Conservation (phyloP, 2,329 filamentous ascomycete species). For the Epichloe elymi region DNA sequence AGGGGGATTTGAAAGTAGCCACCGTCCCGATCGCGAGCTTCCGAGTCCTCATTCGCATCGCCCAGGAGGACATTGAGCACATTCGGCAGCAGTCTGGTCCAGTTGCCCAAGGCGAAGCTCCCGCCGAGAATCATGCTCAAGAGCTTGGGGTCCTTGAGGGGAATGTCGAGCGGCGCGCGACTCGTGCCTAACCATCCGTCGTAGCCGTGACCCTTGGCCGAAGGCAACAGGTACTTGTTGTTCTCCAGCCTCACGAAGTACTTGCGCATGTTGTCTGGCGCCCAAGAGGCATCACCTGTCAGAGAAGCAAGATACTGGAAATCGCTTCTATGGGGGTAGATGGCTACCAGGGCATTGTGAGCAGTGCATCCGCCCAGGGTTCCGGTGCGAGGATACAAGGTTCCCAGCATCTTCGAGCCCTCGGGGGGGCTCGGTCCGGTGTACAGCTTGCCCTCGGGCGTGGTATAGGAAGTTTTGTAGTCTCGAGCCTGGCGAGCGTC, state of each 20-base stretch:
- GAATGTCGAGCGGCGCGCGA: constrained; percentile 35
- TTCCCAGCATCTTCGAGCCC: constrained; percentile 27
- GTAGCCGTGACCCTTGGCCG: constrained; percentile 38
- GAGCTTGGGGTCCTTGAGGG: constrained; percentile 38
- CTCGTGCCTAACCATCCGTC: constrained; percentile 43
- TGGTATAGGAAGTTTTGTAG: constrained; percentile 45
- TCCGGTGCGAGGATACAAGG: constrained; percentile 33
- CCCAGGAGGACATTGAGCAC: constrained; percentile 26
- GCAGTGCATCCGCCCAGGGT: constrained; percentile 38
- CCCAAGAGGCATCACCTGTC: constrained; percentile 49
- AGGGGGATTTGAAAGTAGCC: constrained; percentile 35
- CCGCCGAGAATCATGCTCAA: constrained; percentile 18
- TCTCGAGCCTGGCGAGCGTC: constrained; percentile 38
- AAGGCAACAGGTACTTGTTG: constrained; percentile 29
- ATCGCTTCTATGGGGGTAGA: constrained; percentile 46
- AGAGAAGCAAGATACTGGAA: constrained; percentile 43
- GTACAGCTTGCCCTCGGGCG: constrained; percentile 35
- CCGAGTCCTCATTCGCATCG: constrained; percentile 36
- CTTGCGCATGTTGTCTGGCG: constrained; percentile 43
- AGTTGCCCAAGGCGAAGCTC: constrained; percentile 17
- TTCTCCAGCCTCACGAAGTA: constrained; percentile 45
- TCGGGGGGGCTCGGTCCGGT: constrained; percentile 25
- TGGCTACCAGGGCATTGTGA: constrained; percentile 47
- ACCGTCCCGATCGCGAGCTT: constrained; percentile 29
- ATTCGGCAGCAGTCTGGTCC: constrained; percentile 14